phyloP scores from a whole-genome alignment of 1,139 yeast species.

The Protomyces lactucae-debilis region DNA sequence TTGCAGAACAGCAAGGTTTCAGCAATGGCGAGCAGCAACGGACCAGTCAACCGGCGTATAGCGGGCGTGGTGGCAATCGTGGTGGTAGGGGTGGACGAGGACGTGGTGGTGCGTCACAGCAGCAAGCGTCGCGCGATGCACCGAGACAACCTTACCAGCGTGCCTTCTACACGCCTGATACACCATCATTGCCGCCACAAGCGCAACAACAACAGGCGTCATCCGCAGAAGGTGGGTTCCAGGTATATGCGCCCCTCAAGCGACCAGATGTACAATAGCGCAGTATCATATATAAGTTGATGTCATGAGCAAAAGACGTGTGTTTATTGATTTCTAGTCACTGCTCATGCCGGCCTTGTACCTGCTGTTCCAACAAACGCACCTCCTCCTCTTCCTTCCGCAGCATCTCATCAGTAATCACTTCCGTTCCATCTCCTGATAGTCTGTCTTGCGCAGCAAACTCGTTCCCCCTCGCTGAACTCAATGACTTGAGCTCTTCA shows the following conservation, averaged over 20 bases:
- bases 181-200: not conserved
- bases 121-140: not conserved
- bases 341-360: not conserved
- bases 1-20: slow-evolving; percentile 17
- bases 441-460: not conserved
- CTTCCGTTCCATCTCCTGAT: not conserved
- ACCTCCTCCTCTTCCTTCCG: slow-evolving; percentile 14
- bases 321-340: no score
- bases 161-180: not conserved
- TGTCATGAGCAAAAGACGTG: no score
- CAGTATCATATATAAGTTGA: no score
- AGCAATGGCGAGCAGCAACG: not conserved
- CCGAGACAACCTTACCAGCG: not conserved
- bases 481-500: not conserved
- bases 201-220: not conserved
- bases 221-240: not conserved
- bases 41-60: not conserved
- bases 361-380: not conserved
- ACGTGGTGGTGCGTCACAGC: not conserved
- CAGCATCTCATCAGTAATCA: slow-evolving; percentile 17
- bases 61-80: not conserved
- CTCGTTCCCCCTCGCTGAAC: not conserved
- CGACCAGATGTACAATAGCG: not conserved
- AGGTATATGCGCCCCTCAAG: not conserved
- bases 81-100: not conserved